Base-by-base conservation (phyloP, 306 rosid species). In the Dryas alaskensis region DNA sequence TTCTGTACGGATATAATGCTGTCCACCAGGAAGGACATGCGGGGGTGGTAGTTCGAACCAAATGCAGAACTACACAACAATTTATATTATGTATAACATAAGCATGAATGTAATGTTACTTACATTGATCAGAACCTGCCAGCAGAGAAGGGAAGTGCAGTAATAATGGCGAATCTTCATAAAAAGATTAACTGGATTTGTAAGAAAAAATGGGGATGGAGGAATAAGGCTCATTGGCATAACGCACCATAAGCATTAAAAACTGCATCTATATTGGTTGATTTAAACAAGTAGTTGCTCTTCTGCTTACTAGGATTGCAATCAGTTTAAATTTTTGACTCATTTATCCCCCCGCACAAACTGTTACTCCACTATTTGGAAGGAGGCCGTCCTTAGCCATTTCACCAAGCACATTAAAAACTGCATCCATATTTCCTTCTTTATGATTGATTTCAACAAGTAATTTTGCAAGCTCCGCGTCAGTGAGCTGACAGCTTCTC, bases 351-450 rank as follows among this genome's bases (percentile, higher is more conserved):
- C 80, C 78, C 47, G 52, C 63, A 39, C 16, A 75, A 7, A 72
- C 37, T n/a, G 19, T 60, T 65, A 49, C 49, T 60, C 72, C 70
- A 71, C 92, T 82, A 40, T 83, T 84, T 44, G 96, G 96, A 73
- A 93, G 96, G 44, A 93, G 83, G 77, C 97, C 96, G 83, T 87
- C 90, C 74, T 80, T 84, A 39, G 92, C 98, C 97, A 93, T 91
- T 64, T 87, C 96, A 12, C 85, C 81, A 48, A 93, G 79, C 74
- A 85, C 79, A 63, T 79, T 86, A 59, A 91, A 81, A 74, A 88
- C 94, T 46, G 75, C 92, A 73, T 91, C 94, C 90, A 91, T 89
- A 81, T 89, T 88, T 69, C 98, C 98, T 81, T 91, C 97, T 84
- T 83, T 89, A 48, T 86, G 86, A 85, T 91, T 91, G 76, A 87